Percentiles rank a stretch among this genome's conserved stretches.
Conservation (phyloP, 2,329 filamentous ascomycete genomes). For the Scolecobasidium constrictum region DNA sequence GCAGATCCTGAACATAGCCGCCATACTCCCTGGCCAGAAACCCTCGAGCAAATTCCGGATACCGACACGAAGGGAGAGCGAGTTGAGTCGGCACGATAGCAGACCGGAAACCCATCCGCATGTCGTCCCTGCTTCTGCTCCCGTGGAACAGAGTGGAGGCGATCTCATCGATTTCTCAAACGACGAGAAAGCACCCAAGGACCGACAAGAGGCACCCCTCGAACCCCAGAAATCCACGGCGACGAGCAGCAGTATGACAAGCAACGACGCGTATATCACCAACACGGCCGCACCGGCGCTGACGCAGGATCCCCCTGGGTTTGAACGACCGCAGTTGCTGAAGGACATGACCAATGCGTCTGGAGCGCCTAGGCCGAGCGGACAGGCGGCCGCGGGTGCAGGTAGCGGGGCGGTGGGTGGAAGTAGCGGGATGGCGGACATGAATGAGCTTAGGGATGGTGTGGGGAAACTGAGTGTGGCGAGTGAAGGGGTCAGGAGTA, state of each 20-base stretch:
- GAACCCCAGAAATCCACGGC: no score
- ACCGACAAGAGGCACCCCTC: neutral
- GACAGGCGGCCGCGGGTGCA: neutral
- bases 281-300: constrained; percentile 4
- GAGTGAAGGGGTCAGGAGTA: constrained; percentile 11
- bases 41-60: constrained; percentile 36
- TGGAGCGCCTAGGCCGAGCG: no score
- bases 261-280: neutral
- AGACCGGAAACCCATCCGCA: neutral
- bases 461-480: neutral
- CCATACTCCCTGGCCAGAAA: constrained; percentile 70
- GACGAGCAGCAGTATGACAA: neutral
- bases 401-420: neutral
- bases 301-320: constrained; percentile 2
- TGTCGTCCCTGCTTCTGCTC: neutral
- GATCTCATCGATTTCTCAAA: constrained; percentile 1
- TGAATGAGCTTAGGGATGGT: neutral
- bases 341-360: constrained; percentile 2
- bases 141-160: neutral
- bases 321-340: neutral
- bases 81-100: neutral
- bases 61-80: constrained; percentile 10
- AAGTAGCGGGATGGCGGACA: constrained; percentile 4
- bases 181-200: neutral
- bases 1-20: constrained; percentile 78